phyloP scores from a whole-genome alignment of 345 rosid genomes.

The Luvunga scandens region DNA sequence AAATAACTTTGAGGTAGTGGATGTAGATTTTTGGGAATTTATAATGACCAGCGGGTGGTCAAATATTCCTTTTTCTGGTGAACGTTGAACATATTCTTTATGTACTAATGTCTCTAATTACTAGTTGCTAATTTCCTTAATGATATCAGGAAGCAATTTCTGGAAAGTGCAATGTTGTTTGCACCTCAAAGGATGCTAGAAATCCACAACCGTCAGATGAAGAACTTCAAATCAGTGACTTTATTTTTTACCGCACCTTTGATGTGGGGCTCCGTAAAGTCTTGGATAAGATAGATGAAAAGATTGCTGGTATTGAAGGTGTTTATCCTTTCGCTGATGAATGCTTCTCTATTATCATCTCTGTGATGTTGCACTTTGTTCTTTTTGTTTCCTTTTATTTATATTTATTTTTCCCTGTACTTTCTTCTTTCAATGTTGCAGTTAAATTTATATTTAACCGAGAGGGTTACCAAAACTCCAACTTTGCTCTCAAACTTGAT shows the following conservation, averaged over 20 bases:
- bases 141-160: constrained; percentile 69
- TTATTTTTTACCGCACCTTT: constrained; percentile 65
- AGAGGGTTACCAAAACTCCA: constrained; percentile 26
- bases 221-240: constrained; percentile 56
- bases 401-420: not conserved
- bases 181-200: constrained; percentile 71
- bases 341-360: not conserved
- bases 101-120: not conserved
- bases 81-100: not conserved
- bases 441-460: constrained; percentile 62
- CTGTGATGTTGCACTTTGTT: not conserved
- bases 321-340: constrained; percentile 14
- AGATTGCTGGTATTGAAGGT: constrained; percentile 73
- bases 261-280: constrained; percentile 52
- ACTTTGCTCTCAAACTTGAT: constrained; percentile 27
- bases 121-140: constrained; percentile 3
- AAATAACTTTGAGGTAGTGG: not conserved
- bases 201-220: constrained; percentile 60
- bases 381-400: constrained; percentile 16
- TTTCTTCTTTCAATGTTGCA: constrained; percentile 43
- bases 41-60: not conserved
- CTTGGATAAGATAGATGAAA: constrained; percentile 55
- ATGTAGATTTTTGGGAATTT: constrained; percentile 1
- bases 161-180: constrained; percentile 88
- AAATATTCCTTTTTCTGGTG: not conserved